phyloP scores from a whole-genome alignment of 2,329 filamentous ascomycete species.

The Oidium heveae region DNA sequence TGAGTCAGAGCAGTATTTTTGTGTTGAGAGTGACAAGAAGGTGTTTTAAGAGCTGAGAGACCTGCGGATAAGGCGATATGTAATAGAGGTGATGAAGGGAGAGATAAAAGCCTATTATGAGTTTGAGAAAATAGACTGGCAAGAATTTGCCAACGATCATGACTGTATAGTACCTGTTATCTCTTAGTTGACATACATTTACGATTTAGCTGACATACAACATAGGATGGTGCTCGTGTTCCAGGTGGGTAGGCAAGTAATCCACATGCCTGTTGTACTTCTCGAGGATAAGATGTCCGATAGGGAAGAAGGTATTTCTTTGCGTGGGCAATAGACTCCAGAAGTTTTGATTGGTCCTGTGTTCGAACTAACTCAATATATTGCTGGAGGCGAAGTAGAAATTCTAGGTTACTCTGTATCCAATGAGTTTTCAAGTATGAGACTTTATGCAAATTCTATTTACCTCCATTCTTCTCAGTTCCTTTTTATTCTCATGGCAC shows the following conservation, averaged over 20 bases:
- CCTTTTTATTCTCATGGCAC: slow-evolving; percentile 85
- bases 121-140: slow-evolving; percentile 61
- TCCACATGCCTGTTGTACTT: slow-evolving; percentile 50
- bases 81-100: slow-evolving; percentile 62
- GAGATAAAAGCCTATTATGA: slow-evolving; percentile 62
- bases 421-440: slow-evolving; percentile 2
- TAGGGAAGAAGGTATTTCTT: slow-evolving; percentile 57
- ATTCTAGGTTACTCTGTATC: slow-evolving; percentile 55
- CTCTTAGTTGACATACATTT: background rate
- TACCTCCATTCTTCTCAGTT: slow-evolving; percentile 67
- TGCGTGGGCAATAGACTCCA: slow-evolving; percentile 61
- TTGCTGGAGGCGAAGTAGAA: slow-evolving; percentile 79
- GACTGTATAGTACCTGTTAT: slow-evolving; percentile 42
- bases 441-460: slow-evolving; percentile 9
- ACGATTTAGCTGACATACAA: slow-evolving; percentile 5
- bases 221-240: slow-evolving; percentile 30
- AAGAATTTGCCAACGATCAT: slow-evolving; percentile 47
- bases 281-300: slow-evolving; percentile 37
- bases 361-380: slow-evolving; percentile 74
- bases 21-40: slow-evolving; percentile 50
- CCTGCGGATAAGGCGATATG: slow-evolving; percentile 80
- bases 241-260: slow-evolving; percentile 51
- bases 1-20: slow-evolving; percentile 2
- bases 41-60: slow-evolving; percentile 84
- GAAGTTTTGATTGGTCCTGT: slow-evolving; percentile 33